Base-by-base conservation (phyloP, 805 yeast species). In the Myxozyma vanderwaltii region DNA sequence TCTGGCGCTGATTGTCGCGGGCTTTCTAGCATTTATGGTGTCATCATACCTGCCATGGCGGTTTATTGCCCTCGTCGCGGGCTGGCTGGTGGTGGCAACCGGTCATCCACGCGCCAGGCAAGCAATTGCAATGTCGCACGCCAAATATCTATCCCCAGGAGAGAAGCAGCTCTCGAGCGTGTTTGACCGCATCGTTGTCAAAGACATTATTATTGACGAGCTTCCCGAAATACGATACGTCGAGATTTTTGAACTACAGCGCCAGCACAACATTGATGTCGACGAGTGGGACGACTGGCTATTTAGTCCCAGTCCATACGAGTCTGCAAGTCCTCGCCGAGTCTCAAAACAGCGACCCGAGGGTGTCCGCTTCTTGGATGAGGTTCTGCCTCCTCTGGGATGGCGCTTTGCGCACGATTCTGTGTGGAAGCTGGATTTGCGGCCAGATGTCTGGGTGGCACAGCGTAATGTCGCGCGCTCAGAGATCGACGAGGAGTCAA, bases 171-270 rank as follows among this genome's bases (percentile, higher is more conserved):
- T 75, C 48, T 73, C 73, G 46, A 68, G 71, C 57, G 58, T 72
- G 3, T 69, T 76, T 3, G 74, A 74, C 26, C 71, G 67, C 40
- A 71, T 74, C 39, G 79, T 78, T 52, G 70, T 79, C 53, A 70
- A 74, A 23, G 82, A 83, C 61, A 82, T 91, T 7, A 62, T 70
- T 24, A 75, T 88, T n/a, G 95, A 89, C 69, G 90, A 85, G 58
- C 74, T 80, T 0, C 86, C 90, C 0, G 85, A 84, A 49, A 71
- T 75, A 0, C 76, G 82, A 45, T 71, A 75, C n/a, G 91, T 89
- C 6, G 95, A 91, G 68, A 76, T 91, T 0, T 91, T 79, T 70
- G 96, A 91, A 71, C 77, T 91, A 24, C 88, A 88, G 69, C 77
- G 80, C 45, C 86, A 80, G 65, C 87, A 87, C 39, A 72, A 83